phyloP scores from a whole-genome alignment of 129 eudicot genomes.

The Kitagawia praeruptora region DNA sequence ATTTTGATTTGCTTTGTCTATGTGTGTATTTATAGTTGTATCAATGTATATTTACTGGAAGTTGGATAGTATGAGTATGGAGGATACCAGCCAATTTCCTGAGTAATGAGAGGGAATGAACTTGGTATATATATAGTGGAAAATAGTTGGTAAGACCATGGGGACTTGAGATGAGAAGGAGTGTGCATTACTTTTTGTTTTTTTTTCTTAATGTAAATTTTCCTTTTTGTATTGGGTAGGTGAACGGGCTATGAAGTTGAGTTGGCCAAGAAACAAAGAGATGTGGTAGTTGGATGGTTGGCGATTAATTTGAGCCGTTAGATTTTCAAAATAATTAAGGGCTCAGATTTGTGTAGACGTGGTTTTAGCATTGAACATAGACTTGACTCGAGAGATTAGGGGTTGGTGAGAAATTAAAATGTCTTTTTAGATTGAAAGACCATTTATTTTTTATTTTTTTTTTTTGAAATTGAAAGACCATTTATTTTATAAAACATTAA shows the following conservation, averaged over 20 bases:
- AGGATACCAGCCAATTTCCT: not conserved
- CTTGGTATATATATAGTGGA: not conserved
- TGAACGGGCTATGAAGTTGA: not conserved
- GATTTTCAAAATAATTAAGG: not conserved
- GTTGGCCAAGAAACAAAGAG: not conserved
- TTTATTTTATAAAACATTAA: too few species aligned
- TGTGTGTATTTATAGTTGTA: not conserved
- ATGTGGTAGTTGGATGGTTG: constrained; percentile 3
- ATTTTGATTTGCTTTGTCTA: not conserved
- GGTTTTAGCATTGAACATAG: not conserved
- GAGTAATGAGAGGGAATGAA: not conserved
- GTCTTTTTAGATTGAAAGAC: too few species aligned
- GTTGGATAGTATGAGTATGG: not conserved
- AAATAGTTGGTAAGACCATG: not conserved
- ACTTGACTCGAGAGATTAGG: not conserved
- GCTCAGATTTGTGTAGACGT: not conserved
- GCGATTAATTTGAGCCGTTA: not conserved
- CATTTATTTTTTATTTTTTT: too few species aligned
- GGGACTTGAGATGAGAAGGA: not conserved
- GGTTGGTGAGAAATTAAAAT: not conserved
- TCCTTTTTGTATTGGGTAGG: not conserved
- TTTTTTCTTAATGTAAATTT: not conserved
- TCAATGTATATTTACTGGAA: not conserved
- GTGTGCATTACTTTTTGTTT: not conserved
- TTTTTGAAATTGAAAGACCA: too few species aligned